Evolutionary conservation across 2,329 filamentous ascomycete species (phyloP).

Genomic region (Penicillium palitans): DNA sequence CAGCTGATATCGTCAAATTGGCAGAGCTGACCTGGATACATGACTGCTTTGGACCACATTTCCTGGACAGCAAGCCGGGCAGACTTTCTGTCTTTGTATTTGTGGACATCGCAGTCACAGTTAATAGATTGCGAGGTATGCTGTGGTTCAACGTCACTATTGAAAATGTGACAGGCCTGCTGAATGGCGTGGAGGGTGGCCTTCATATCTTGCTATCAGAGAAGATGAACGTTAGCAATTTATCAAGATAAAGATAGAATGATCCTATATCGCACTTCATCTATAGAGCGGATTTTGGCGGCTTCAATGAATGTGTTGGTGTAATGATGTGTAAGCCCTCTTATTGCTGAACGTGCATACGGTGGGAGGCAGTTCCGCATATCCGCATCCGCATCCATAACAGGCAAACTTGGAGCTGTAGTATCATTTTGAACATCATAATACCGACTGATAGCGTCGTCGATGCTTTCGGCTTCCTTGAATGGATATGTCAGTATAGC

Average conservation of each 20-base stretch:
- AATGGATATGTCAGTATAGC: neutral
- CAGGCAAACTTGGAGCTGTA: neutral
- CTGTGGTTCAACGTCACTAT: conserved; percentile 51
- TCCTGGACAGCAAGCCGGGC: conserved; percentile 42
- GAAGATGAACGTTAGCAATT: neutral
- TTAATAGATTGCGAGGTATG: conserved; percentile 42
- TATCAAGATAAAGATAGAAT: neutral
- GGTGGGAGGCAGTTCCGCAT: neutral
- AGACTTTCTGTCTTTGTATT: conserved; percentile 41
- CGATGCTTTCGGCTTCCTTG: conserved; percentile 5
- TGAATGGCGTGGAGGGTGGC: conserved; percentile 43
- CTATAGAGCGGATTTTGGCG: neutral
- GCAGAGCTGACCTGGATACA: conserved; percentile 44
- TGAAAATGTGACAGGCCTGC: conserved; percentile 44
- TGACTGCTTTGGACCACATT: conserved; percentile 49
- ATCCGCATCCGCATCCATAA: neutral
- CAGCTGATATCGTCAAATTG: neutral
- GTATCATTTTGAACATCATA: conserved; percentile 3
- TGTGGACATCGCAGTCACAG: conserved; percentile 45
- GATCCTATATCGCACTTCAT: neutral
- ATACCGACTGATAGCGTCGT: conserved; percentile 16
- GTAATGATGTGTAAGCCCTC: neutral
- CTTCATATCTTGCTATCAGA: conserved; percentile 30
- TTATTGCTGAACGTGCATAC: neutral
- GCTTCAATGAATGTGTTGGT: neutral